Base-by-base conservation (phyloP, 805 yeast species). In the Barnettozyma wickerhamii region DNA sequence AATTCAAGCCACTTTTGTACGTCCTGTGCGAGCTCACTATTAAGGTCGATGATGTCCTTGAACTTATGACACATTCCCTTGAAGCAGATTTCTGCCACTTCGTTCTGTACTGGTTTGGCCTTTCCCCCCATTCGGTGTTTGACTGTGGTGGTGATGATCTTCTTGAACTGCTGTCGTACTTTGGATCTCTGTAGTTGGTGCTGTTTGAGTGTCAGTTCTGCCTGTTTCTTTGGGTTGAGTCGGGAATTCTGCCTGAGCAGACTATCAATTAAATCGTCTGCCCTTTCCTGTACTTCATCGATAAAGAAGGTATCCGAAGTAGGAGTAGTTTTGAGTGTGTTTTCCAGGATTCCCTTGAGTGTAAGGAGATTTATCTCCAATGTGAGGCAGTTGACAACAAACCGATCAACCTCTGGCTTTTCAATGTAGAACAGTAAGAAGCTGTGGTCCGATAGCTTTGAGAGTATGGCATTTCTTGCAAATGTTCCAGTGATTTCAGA, bases 261-360 rank as follows among this genome's bases (percentile, higher is more conserved):
- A 5, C 49, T 45, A 29, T 54, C 58, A 47, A 56, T 51, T 10
- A 56, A 30, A 15, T 53, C 60, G 12, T 52, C 56, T 18, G 51
- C 50, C 18, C 40, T 40, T n/a, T 41, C 36, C 1, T 37, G 15
- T 2, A 21, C 43, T 19, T 50, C 56, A 33, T 55, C 60, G 14
- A 55, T 46, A 32, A 53, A 56, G 17, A 38, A 27, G 14, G 42
- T 26, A 5, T 23, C 35, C n/a, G 35, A 30, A 6, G 26, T 34
- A 10, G 14, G 10, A 3, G 2, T 13, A 12, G 10, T 12, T 5
- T 35, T 26, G 6, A 30, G 36, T 2, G 41, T 40, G 19, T 29
- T 43, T 4, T 35, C 35, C 3, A 45, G 7, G 2, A 52, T 28
- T 4, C 34, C 30, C 15, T 40, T 29, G 6, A 54, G 10, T 21